These are phyloP conservation scores for Aegilops longissima DNA, from an alignment of 176 grass and related monocot species.

Conservation along the genomic window DNA sequence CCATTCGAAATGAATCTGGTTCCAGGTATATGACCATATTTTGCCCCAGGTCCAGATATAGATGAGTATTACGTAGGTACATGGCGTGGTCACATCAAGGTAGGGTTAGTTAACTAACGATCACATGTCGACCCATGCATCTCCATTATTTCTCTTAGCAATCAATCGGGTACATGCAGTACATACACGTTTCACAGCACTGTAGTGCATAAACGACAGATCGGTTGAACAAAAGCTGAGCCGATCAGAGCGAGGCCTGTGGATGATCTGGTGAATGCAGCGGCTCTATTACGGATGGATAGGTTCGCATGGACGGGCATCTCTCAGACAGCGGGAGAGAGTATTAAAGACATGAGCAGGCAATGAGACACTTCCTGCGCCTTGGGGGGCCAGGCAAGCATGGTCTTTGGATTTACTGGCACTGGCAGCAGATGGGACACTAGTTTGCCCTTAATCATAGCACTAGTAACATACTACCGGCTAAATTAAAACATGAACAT, in stretches of 20 bases:
- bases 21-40: background rate
- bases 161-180: conserved; percentile 16
- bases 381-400: conserved; percentile 31
- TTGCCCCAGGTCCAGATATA: background rate
- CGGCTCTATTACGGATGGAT: conserved; percentile 13
- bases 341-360: conserved; percentile 51
- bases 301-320: conserved; percentile 17
- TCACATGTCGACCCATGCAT: conserved; percentile 24
- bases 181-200: conserved; percentile 32
- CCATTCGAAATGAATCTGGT: background rate
- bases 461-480: background rate
- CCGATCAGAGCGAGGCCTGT: conserved; percentile 2
- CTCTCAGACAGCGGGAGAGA: background rate
- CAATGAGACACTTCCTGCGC: conserved; percentile 39
- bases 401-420: conserved; percentile 35
- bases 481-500: background rate
- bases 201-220: conserved; percentile 40
- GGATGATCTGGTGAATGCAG: conserved; percentile 30
- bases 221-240: conserved; percentile 47
- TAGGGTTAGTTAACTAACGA: conserved; percentile 34
- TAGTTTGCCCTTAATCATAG: conserved; percentile 17
- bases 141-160: conserved; percentile 7
- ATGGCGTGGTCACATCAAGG: conserved; percentile 23
- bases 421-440: conserved; percentile 8
- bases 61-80: background rate